These are phyloP conservation scores for Alternaria gansuensis DNA, from an alignment of 2,329 filamentous ascomycete genomes.

Conservation along the genomic window DNA sequence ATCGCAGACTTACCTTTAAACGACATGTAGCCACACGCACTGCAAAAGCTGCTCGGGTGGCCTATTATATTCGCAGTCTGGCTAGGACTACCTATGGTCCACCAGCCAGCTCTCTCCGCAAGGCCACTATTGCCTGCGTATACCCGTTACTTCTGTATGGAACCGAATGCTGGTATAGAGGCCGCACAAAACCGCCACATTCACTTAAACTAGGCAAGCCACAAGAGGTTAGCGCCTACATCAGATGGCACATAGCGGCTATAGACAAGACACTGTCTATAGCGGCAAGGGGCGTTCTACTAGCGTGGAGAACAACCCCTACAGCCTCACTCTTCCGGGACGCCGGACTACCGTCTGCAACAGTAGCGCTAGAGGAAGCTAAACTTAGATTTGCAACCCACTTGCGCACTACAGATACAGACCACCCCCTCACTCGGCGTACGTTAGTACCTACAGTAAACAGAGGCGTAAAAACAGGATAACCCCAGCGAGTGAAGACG, in stretches of 20 bases:
- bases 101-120: constrained; percentile 9
- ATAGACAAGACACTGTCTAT: constrained; percentile 8
- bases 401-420: constrained; percentile 1
- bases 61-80: constrained; percentile 1
- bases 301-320: constrained; percentile 12
- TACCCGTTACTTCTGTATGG: constrained; percentile 13
- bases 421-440: not conserved
- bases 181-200: too few species aligned
- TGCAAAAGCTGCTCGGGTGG: not conserved
- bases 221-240: too few species aligned
- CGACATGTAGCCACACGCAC: constrained; percentile 5
- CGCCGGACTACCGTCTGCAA: constrained; percentile 2
- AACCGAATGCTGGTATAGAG: constrained; percentile 13
- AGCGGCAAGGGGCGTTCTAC: constrained; percentile 6
- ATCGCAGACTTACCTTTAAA: constrained; percentile 15
- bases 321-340: constrained; percentile 4
- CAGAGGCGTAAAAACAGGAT: too few species aligned
- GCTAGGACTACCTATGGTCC: constrained; percentile 9
- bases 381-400: constrained; percentile 4
- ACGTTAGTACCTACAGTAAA: too few species aligned
- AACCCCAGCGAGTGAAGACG: too few species aligned
- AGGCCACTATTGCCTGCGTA: constrained; percentile 17
- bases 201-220: too few species aligned
- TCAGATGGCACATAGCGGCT: constrained; percentile 10
- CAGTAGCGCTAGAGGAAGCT: constrained; percentile 6